A percentile compares a stretch with the other conserved stretches of the same genome.
Conservation (phyloP, 495 filamentous ascomycete species). For the Aspergillus avenaceus region DNA sequence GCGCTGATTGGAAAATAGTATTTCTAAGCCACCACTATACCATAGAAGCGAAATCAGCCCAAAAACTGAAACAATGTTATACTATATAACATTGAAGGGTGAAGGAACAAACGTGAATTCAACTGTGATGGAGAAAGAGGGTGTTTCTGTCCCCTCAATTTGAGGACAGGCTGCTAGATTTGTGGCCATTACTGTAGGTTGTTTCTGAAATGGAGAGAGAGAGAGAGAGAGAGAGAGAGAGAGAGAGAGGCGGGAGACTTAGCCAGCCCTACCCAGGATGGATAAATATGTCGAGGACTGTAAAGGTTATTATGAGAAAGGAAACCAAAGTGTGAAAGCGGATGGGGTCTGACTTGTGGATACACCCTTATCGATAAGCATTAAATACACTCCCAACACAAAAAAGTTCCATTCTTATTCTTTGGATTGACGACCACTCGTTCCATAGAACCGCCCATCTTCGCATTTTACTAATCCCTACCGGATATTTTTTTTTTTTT, state of each 20-base stretch:
- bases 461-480: no score
- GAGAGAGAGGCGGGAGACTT: no score
- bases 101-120: conserved; percentile 66
- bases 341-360: conserved; percentile 9
- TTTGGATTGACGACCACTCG: neutral
- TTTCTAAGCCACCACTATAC: conserved; percentile 84
- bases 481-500: no score
- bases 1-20: conserved; percentile 80
- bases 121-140: conserved; percentile 52
- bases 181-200: neutral
- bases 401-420: conserved; percentile 28
- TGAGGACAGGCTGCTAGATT: conserved; percentile 9
- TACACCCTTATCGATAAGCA: conserved; percentile 47
- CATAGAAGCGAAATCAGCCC: conserved; percentile 13
- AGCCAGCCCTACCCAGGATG: no score
- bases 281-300: no score
- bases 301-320: no score
- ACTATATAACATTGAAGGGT: neutral
- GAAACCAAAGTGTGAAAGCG: no score
- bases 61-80: neutral
- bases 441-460: no score
- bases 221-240: neutral
- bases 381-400: conserved; percentile 18
- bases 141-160: conserved; percentile 3
- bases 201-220: neutral